Evolutionary conservation across 805 yeast genomes (phyloP).

Genomic region (Barnettozyma pratensis): DNA sequence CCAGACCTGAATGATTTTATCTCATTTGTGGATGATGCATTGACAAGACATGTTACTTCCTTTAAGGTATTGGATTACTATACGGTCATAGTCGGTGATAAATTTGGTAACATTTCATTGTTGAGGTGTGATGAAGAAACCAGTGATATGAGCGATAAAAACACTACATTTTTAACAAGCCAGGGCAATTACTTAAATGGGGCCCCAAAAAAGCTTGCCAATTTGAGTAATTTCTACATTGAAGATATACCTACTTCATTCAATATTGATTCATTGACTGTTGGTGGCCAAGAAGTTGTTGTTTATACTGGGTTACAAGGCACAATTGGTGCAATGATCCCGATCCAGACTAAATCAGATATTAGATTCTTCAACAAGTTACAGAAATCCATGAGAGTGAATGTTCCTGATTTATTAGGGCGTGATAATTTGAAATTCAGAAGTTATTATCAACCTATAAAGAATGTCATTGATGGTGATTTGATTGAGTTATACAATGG

Average conservation of each 20-base stretch:
- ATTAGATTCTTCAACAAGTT: slow-evolving; percentile 51
- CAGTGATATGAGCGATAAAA: slow-evolving; percentile 43
- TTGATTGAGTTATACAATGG: slow-evolving; percentile 48
- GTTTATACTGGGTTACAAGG: slow-evolving; percentile 80
- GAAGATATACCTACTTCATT: slow-evolving; percentile 71
- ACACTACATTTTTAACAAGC: slow-evolving; percentile 33
- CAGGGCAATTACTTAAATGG: slow-evolving; percentile 40
- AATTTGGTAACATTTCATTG: slow-evolving; percentile 74
- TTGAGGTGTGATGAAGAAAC: slow-evolving; percentile 53
- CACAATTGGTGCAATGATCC: slow-evolving; percentile 66
- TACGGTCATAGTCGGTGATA: slow-evolving; percentile 81
- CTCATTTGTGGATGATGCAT: slow-evolving; percentile 64
- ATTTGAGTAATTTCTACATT: slow-evolving; percentile 52
- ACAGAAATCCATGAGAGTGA: slow-evolving; percentile 39
- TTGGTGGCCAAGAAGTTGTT: slow-evolving; percentile 62
- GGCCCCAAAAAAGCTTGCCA: slow-evolving; percentile 45
- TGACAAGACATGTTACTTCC: slow-evolving; percentile 62
- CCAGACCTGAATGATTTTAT: slow-evolving; percentile 43
- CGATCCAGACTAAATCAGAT: slow-evolving; percentile 60
- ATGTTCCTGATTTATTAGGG: slow-evolving; percentile 36
- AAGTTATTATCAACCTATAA: slow-evolving; percentile 77
- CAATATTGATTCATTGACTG: slow-evolving; percentile 44
- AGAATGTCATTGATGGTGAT: slow-evolving; percentile 84
- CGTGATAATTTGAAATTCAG: slow-evolving; percentile 66
- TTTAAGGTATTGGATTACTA: slow-evolving; percentile 61